These are phyloP conservation scores for Phaffia tasmanica DNA, from an alignment of 768 basidiomycete species.

Conservation along the genomic window DNA sequence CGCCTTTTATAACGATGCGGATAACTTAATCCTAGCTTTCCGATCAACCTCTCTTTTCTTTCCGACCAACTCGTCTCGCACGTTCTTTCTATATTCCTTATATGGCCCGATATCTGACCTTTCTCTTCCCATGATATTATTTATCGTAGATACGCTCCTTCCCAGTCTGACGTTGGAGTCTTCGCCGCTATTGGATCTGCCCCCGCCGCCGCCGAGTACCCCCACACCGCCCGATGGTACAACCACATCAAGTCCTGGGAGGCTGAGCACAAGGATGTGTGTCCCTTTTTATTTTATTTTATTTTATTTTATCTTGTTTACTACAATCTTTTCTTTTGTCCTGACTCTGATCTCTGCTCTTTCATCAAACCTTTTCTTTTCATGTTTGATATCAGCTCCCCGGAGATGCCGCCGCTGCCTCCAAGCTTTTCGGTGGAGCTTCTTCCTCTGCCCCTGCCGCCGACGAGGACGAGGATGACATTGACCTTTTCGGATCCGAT, in stretches of 20 bases:
- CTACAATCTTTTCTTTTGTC: neutral
- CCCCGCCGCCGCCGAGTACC: slow-evolving; percentile 55
- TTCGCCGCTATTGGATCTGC: slow-evolving; percentile 64
- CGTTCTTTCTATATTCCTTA: neutral
- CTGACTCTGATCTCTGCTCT: slow-evolving; percentile 35
- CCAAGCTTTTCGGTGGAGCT: slow-evolving; percentile 54
- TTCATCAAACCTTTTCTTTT: neutral
- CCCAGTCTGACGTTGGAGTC: slow-evolving; percentile 86
- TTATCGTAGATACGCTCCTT: slow-evolving; percentile 62
- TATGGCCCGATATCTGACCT: neutral
- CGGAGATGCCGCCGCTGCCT: slow-evolving; percentile 72
- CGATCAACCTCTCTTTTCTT: slow-evolving; percentile 42
- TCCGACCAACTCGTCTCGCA: neutral
- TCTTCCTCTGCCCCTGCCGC: slow-evolving; percentile 40
- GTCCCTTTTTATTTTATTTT: neutral
- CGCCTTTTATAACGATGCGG: slow-evolving; percentile 56
- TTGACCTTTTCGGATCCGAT: slow-evolving; percentile 79
- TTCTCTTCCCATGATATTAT: slow-evolving; percentile 8
- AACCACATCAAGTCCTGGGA: slow-evolving; percentile 60
- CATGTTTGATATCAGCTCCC: slow-evolving; percentile 36
- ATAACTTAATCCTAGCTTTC: slow-evolving; percentile 57
- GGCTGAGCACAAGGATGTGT: slow-evolving; percentile 60
- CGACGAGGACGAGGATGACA: slow-evolving; percentile 57
- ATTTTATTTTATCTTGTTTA: neutral
- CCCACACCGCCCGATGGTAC: slow-evolving; percentile 82